phyloP scores from a whole-genome alignment of 78 protist genomes.

The Thecamonas trahens region DNA sequence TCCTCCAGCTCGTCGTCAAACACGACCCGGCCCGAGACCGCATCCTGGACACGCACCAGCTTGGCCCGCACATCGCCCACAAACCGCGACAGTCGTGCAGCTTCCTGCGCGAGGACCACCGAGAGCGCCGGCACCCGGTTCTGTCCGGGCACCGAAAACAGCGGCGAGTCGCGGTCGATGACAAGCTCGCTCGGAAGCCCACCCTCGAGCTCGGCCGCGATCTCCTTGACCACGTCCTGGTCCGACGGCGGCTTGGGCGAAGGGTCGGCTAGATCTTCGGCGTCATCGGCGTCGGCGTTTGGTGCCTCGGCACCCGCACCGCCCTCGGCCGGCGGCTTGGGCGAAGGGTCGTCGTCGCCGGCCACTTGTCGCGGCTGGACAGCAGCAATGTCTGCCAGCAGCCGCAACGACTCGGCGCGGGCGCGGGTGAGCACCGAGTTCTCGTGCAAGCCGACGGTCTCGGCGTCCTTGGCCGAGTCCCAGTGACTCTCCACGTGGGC shows the following conservation, averaged over 20 bases:
- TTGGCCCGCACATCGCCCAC: conserved; percentile 11
- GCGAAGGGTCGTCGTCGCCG: no score
- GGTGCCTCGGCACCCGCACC: no score
- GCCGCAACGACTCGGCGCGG: conserved; percentile 23
- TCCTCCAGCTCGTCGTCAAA: conserved; percentile 57
- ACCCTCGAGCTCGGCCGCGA: conserved; percentile 9
- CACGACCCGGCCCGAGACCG: conserved; percentile 63
- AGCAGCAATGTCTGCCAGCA: conserved; percentile 17
- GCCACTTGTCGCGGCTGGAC: no score
- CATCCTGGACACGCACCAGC: conserved; percentile 33
- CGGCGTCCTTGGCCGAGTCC: conserved; percentile 58
- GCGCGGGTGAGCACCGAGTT: conserved; percentile 78
- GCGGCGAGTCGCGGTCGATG: not conserved
- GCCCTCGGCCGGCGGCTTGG: no score
- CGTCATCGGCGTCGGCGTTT: no score
- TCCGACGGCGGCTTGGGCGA: no score
- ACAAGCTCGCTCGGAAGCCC: conserved; percentile 28
- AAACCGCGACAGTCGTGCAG: conserved; percentile 40
- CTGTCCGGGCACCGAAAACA: no score
- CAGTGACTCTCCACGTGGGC: not conserved
- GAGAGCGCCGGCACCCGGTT: no score
- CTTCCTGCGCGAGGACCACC: conserved; percentile 57
- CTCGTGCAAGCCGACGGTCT: conserved; percentile 76
- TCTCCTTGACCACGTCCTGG: conserved; percentile 1
- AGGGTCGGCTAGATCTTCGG: no score